These are phyloP conservation scores for Xylaria sp. DNA, from an alignment of 2,329 filamentous ascomycete genomes.

Conservation along the genomic window DNA sequence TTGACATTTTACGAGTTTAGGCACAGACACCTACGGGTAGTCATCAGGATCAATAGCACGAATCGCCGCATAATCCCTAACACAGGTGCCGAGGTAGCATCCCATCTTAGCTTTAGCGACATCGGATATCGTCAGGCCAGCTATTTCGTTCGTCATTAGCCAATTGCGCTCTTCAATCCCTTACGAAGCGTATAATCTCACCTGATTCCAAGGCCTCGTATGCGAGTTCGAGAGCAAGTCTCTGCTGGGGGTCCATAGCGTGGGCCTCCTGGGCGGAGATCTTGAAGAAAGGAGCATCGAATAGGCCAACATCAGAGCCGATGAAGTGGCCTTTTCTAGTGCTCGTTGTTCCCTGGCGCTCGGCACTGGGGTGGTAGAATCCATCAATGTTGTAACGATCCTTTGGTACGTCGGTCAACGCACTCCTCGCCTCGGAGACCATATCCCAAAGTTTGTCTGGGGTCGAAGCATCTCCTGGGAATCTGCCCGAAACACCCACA, in stretches of 20 bases:
- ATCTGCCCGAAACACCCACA: slow-evolving; percentile 47
- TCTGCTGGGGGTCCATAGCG: slow-evolving; percentile 51
- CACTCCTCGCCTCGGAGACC: slow-evolving; percentile 45
- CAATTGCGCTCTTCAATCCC: neutral
- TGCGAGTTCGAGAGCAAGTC: slow-evolving; percentile 49
- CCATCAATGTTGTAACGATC: slow-evolving; percentile 47
- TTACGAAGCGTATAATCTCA: slow-evolving; percentile 23
- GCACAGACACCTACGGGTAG: slow-evolving; percentile 44
- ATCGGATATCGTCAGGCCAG: slow-evolving; percentile 46
- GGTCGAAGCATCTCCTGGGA: slow-evolving; percentile 46
- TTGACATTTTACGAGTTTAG: neutral
- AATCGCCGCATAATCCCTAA: slow-evolving; percentile 47
- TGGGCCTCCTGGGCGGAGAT: slow-evolving; percentile 47
- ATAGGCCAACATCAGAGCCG: slow-evolving; percentile 44
- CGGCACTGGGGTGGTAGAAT: slow-evolving; percentile 46
- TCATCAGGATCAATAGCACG: slow-evolving; percentile 50
- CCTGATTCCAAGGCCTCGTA: slow-evolving; percentile 49
- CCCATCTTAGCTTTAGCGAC: slow-evolving; percentile 45
- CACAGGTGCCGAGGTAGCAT: slow-evolving; percentile 50
- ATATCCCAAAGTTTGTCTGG: slow-evolving; percentile 47
- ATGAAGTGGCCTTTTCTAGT: slow-evolving; percentile 47
- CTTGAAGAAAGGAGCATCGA: slow-evolving; percentile 49
- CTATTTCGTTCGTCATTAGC: slow-evolving; percentile 35
- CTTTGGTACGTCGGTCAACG: slow-evolving; percentile 45
- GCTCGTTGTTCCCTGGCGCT: slow-evolving; percentile 45